phyloP scores from a whole-genome alignment of 2,329 filamentous ascomycete genomes.

The Aureobasidium lini region DNA sequence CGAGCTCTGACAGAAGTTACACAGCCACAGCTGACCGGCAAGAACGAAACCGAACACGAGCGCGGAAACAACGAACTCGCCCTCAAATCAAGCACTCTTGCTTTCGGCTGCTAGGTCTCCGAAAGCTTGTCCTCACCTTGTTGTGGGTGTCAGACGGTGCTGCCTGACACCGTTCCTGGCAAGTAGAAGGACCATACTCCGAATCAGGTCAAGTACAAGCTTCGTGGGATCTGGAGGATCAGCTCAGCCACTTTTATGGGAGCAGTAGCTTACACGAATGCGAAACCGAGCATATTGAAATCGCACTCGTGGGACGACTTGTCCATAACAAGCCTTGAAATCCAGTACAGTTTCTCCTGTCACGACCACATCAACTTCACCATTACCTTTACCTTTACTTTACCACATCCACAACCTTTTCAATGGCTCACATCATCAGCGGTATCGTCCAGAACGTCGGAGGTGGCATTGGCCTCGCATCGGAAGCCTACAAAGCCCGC shows the following conservation, averaged over 20 bases:
- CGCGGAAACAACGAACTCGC: neutral
- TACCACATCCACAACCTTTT: too few relatives aligned
- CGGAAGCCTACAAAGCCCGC: slow-evolving; percentile 24
- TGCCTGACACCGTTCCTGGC: neutral
- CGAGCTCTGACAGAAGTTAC: neutral
- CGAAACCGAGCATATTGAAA: too few relatives aligned
- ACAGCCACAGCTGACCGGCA: too few relatives aligned
- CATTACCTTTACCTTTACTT: neutral
- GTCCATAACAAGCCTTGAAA: too few relatives aligned
- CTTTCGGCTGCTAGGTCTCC: too few relatives aligned
- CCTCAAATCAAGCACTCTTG: neutral
- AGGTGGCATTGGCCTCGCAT: slow-evolving; percentile 22
- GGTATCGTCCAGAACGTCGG: slow-evolving; percentile 18
- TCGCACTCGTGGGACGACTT: too few relatives aligned
- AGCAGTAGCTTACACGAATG: too few relatives aligned
- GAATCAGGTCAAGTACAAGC: neutral
- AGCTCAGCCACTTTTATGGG: neutral
- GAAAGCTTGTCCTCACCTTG: too few relatives aligned
- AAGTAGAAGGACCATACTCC: neutral
- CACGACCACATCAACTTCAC: neutral
- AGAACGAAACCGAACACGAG: neutral
- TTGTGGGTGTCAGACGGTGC: too few relatives aligned
- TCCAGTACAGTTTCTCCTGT: neutral
- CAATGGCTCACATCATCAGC: slow-evolving; percentile 4
- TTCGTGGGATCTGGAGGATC: neutral